Evolutionary conservation across 2,329 filamentous ascomycete genomes (phyloP), one percentile per base, ranked within the genome.

Genomic region (Botrytis elliptica): DNA sequence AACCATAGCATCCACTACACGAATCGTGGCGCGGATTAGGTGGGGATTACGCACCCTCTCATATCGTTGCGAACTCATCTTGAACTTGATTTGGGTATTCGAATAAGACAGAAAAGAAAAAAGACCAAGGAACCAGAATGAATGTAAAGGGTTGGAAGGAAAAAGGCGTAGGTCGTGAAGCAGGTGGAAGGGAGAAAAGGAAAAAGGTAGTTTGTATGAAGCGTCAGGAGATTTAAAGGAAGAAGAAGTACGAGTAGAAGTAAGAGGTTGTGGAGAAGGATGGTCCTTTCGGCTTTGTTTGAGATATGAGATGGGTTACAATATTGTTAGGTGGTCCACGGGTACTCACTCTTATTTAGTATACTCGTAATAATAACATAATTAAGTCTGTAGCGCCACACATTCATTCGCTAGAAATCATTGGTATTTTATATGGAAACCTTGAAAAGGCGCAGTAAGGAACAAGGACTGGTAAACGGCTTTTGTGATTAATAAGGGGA

Each of bases 11-110:
- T 60, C 40, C 44, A 49, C 44, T 64, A 29, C 38, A 71, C 22
- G 70, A 59, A 74, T 72, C 71, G 77, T 77, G 77, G 77, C 76
- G 72, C 75, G 69, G 74, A 70, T 75, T 72, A 72, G 71, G 71
- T 65, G 59, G 52, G 49, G 69, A 57, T 70, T 63, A 81, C 86
- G 75, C 84, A 90, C 88, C 84, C 88, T 84, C 80, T 89, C 88
- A 80, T 91, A 91, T 74, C 80, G 79, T 77, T 81, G 79, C 46
- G 80, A 81, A 76, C 77, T 79, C 80, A 81, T 81, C 52, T 55
- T 55, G 4, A 55, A 29, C 42, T 71, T 79, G 67, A 49, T 64
- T 36, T 64, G 36, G 60, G 60, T 62, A 69, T 71, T 46, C 42
- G 71, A 65, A 74, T 75, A 73, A 77, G 60, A 78, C 80, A 77